Conservation (phyloP, 176 grass and related monocot genomes). For the Metroxylon sagu region DNA sequence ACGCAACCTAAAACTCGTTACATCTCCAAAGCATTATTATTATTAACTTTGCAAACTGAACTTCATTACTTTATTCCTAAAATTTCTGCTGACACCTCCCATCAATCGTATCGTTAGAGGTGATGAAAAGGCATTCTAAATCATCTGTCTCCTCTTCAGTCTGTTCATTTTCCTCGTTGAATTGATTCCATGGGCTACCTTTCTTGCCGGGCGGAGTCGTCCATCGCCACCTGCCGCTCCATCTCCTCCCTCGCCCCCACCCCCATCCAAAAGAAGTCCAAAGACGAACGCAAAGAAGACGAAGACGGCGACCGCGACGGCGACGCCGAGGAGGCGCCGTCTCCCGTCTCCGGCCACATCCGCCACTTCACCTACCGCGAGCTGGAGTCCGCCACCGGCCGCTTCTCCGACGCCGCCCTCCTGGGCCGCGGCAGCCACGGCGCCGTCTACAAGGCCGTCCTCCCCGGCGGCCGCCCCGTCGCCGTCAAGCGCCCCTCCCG, state of each 20-base stretch:
- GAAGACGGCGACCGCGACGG: neutral
- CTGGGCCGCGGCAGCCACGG: slow-evolving; percentile 93
- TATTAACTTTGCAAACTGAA: too few species aligned
- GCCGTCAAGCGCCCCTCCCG: slow-evolving; percentile 91
- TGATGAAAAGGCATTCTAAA: too few species aligned
- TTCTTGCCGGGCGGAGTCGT: slow-evolving; percentile 91
- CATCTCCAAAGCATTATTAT: too few species aligned
- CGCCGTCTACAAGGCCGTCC: slow-evolving; percentile 85
- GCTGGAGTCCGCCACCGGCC: slow-evolving; percentile 57
- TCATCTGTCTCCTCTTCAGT: too few species aligned
- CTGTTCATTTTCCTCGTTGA: too few species aligned
- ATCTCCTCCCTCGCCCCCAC: slow-evolving; percentile 57
- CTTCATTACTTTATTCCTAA: too few species aligned
- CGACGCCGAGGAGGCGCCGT: neutral
- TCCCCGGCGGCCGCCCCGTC: slow-evolving; percentile 55
- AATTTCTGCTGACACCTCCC: too few species aligned
- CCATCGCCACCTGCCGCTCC: slow-evolving; percentile 70
- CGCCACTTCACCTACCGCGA: slow-evolving; percentile 68
- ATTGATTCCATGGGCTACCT: slow-evolving; percentile 64
- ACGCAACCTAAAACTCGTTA: too few species aligned
- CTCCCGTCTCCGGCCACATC: slow-evolving; percentile 7
- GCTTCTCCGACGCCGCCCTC: slow-evolving; percentile 60
- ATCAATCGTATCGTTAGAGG: too few species aligned
- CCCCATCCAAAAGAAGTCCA: slow-evolving; percentile 14
- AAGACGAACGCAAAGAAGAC: too few species aligned